Percentiles rank a stretch among this genome's conserved stretches.
Conservation (phyloP, 352 stramenopile genomes). For the Pythium periplocum region DNA sequence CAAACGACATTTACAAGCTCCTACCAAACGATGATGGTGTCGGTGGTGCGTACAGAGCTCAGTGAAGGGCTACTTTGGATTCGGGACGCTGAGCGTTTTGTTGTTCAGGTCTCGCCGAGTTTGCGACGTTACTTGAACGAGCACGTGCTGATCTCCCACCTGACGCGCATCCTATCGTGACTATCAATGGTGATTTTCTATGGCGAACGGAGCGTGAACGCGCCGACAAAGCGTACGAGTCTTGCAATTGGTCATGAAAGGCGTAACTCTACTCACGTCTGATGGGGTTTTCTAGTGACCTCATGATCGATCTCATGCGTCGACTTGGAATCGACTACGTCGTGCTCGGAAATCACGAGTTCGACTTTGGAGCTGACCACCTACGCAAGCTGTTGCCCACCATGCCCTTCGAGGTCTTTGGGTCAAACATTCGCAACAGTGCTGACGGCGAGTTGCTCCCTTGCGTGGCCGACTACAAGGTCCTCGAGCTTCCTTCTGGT, state of each 20-base stretch:
- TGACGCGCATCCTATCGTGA: conserved; percentile 40
- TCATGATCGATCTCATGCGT: conserved; percentile 60
- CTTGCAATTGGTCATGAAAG: not conserved
- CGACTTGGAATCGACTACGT: conserved; percentile 48
- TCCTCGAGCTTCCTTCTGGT: conserved; percentile 32
- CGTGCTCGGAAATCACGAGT: conserved; percentile 78
- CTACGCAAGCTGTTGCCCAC: conserved; percentile 28
- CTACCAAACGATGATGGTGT: conserved; percentile 29
- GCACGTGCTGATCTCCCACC: conserved; percentile 12
- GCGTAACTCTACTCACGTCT: not conserved
- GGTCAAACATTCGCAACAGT: conserved; percentile 49
- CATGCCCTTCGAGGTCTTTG: conserved; percentile 47
- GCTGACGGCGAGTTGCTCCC: conserved; percentile 26
- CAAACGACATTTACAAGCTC: conserved; percentile 75
- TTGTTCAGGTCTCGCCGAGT: conserved; percentile 27
- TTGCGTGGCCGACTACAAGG: conserved; percentile 26
- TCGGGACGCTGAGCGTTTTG: no score
- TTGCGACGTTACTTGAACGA: conserved; percentile 41
- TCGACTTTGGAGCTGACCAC: conserved; percentile 51
- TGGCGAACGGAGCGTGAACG: conserved; percentile 60
- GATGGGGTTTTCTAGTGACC: no score
- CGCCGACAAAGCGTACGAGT: conserved; percentile 55
- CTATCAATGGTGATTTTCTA: conserved; percentile 70
- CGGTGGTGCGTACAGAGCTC: conserved; percentile 8
- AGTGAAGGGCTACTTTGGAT: no score